Base-by-base conservation (phyloP, 2,329 filamentous ascomycete species). In the Ambrosiella cleistominuta region DNA sequence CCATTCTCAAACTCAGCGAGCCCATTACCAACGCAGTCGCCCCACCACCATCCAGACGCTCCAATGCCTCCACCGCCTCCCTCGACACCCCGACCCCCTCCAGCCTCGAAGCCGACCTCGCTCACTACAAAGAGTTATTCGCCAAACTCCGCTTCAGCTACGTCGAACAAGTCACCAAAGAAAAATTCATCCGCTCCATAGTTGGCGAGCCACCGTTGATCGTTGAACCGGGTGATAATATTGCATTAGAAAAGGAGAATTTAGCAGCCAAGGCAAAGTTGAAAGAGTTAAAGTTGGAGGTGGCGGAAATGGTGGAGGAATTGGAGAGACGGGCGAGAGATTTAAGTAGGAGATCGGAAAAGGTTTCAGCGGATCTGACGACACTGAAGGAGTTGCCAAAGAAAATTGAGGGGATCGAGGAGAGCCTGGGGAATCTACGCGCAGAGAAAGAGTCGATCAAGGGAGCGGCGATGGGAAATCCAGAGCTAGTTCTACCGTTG, bases 101-200 rank as follows among this genome's bases (percentile, higher is more conserved):
- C 13, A 84, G 84, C 15, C 75, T 97, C 7, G 82, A 87, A 63
- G 87, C 86, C 36, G 91, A 97, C 69, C 76, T 97, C 36, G 75
- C 78, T 37, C 90, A 97, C 70, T 96, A 97, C 73, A 88, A 87
- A 72, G 90, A 96, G 70, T 80, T 97, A 17, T 98, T 97, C 70
- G 85, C 88, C 47, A 97, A 98, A 72, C 78, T 97, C 44, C 88
- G 91, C 64, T 97, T 97, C 74, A 94, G 87, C 63, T 97, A 97
- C 71, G 86, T 96, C 64, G 93, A 98, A 71, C 93, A 97, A 74
- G 89, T 97, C 62, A 97, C 91, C 50, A 98, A 97, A 71, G 93
- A 98, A 69, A 95, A 95, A 66, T 97, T 96, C 70, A 83, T 98
- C 57, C 87, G 89, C 64, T 84, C 87, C 62, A 94, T 97, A 64